Evolutionary conservation across 192 early-diverging fungal genomes (phyloP).

Genomic region (Backusella mclennaniae): DNA sequence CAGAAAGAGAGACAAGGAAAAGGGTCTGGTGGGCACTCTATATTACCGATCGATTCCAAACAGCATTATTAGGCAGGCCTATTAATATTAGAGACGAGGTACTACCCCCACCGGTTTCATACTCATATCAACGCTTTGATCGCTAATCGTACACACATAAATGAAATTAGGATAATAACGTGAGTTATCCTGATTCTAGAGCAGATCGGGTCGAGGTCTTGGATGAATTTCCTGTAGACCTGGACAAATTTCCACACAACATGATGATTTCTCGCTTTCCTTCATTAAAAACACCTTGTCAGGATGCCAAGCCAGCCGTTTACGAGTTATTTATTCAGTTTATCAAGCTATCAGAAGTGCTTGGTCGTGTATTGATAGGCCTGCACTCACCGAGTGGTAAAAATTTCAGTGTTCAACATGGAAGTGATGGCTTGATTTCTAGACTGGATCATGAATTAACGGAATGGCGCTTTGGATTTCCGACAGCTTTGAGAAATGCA

Average conservation of each 20-base stretch:
- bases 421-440: constrained; percentile 21
- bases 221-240: background rate
- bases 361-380: constrained; percentile 21
- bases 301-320: background rate
- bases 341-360: constrained; percentile 20
- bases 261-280: constrained; percentile 8
- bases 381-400: constrained; percentile 21
- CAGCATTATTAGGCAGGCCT: constrained; percentile 1
- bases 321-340: constrained; percentile 25
- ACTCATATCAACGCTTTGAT: background rate
- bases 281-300: background rate
- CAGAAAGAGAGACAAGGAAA: constrained; percentile 8
- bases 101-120: background rate
- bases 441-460: constrained; percentile 22
- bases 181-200: constrained; percentile 12
- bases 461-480: constrained; percentile 17
- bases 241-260: background rate
- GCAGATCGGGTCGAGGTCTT: constrained; percentile 18
- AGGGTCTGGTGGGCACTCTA: constrained; percentile 11
- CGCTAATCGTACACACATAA: background rate
- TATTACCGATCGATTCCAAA: constrained; percentile 1
- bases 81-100: constrained; percentile 10
- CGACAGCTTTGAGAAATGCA: background rate
- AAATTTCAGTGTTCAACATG: constrained; percentile 16
- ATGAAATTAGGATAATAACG: constrained; percentile 12